Percentiles rank a stretch among this genome's conserved stretches.
These are phyloP conservation scores for Linderina pennispora DNA, from an alignment of 192 early-diverging fungal species.

Conservation along the genomic window DNA sequence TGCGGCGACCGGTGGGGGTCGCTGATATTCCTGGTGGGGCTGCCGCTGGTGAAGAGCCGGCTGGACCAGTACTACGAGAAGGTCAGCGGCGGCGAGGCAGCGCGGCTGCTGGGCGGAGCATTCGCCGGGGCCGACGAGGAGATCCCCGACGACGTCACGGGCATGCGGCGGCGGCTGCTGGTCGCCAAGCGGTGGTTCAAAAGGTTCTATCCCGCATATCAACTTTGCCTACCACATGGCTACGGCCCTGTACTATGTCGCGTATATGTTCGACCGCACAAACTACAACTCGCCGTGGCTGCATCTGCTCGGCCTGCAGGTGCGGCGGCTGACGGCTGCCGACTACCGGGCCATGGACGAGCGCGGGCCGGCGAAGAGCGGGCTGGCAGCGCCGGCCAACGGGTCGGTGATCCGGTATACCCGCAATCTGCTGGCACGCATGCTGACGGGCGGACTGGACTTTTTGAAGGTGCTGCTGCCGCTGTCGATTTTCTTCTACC, in stretches of 20 bases:
- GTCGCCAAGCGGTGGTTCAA: constrained; percentile 41
- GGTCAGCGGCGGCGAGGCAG: constrained; percentile 48
- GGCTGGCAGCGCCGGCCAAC: constrained; percentile 34
- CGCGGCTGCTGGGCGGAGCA: constrained; percentile 57
- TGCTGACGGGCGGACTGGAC: constrained; percentile 51
- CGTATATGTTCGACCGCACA: constrained; percentile 82
- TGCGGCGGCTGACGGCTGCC: constrained; percentile 70
- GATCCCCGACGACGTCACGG: background rate
- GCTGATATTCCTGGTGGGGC: constrained; percentile 56
- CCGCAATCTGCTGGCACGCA: constrained; percentile 45
- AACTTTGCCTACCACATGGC: constrained; percentile 65
- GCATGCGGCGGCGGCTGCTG: constrained; percentile 2
- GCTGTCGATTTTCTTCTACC: constrained; percentile 87
- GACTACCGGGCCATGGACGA: constrained; percentile 60
- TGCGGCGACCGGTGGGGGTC: constrained; percentile 55
- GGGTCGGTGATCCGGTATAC: constrained; percentile 30
- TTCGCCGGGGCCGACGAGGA: constrained; percentile 9
- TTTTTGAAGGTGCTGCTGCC: constrained; percentile 74
- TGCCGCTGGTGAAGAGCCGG: constrained; percentile 73
- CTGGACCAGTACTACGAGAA: constrained; percentile 69
- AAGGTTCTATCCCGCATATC: constrained; percentile 63
- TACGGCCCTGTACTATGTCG: constrained; percentile 62
- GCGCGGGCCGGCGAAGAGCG: constrained; percentile 34
- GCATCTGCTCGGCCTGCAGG: constrained; percentile 67
- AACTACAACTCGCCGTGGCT: constrained; percentile 80